Evolutionary conservation across 2,329 filamentous ascomycete species (phyloP), one percentile per base, ranked within the genome.

Genomic region (Truncatella angustata): DNA sequence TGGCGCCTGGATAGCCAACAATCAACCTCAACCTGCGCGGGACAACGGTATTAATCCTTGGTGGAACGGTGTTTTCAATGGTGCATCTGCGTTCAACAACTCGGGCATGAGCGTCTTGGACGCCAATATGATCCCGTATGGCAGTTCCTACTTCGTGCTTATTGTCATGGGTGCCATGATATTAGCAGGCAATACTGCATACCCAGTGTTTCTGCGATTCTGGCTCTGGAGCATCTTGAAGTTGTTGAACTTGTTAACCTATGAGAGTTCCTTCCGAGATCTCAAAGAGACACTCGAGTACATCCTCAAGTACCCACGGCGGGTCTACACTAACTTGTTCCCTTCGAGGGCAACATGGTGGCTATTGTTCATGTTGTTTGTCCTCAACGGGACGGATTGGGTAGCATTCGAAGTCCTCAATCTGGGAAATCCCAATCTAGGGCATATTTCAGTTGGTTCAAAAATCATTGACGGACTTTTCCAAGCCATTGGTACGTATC

Each of bases 41-140:
- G 62, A 59, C 55, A 66, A 66, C 34, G 52, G 57, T 1, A 63
- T 66, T 44, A 78, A 79, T 56, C 75, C 79, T 40, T 81, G 77
- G 75, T 82, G 79, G 79, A 67, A 78, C 4, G 79, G 79, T 26
- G 71, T 74, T 28, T 83, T 83, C 67, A 79, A 81, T 56, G 76
- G 75, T 5, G 70, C 79, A 6, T 79, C 75, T 23, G 78, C 79
- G 0, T 82, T 81, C 63, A 82, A 80, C 64, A 82, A 82, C 54
- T 77, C 73, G 7, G 80, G 80, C n/a, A 80, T 83, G 76, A 77
- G 72, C 36, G 66, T 82, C 47, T 64, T 82, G 18, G 78, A 82
- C 59, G 74, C 74, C 6, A 81, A 81, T 46, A 79, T 84, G 60
- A 34, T 65, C 4, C 61, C 74, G 0, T 80, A 77, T 53, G 74